Percentiles rank a stretch among this genome's conserved stretches.
phyloP scores from a whole-genome alignment of 345 rosid species.

The Bruguiera parviflora region DNA sequence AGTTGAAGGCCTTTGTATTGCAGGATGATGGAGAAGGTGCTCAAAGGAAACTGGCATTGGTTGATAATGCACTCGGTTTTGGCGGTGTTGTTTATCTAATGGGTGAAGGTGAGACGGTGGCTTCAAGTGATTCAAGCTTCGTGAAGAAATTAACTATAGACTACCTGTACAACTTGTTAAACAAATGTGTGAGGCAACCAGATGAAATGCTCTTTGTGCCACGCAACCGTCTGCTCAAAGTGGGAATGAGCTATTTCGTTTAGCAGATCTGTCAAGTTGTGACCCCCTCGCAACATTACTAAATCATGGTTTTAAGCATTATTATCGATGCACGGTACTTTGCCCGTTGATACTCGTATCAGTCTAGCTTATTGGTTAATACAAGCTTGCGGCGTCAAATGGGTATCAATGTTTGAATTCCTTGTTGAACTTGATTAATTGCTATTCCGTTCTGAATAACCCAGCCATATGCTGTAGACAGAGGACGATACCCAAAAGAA shows the following conservation, averaged over 20 bases:
- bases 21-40: background rate
- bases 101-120: slow-evolving; percentile 44
- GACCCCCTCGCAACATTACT: too few relatives aligned
- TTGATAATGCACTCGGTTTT: slow-evolving; percentile 22
- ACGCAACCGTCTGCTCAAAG: slow-evolving; percentile 47
- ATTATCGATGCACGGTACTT: too few relatives aligned
- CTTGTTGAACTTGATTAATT: too few relatives aligned
- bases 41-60: background rate
- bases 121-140: slow-evolving; percentile 30
- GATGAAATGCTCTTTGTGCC: slow-evolving; percentile 44
- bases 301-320: too few relatives aligned
- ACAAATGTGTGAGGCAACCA: slow-evolving; percentile 36
- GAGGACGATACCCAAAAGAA: too few relatives aligned
- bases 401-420: too few relatives aligned
- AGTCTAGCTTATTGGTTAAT: too few relatives aligned
- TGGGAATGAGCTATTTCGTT: slow-evolving; percentile 53
- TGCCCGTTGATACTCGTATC: too few relatives aligned
- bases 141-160: slow-evolving; percentile 38
- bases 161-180: slow-evolving; percentile 39
- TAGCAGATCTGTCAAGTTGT: slow-evolving; percentile 1
- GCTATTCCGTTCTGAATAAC: too few relatives aligned
- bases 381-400: too few relatives aligned
- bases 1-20: background rate
- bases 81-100: slow-evolving; percentile 46
- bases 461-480: too few relatives aligned